phyloP scores from a whole-genome alignment of 1,284 basidiomycete genomes.

The Irpex lacteus region DNA sequence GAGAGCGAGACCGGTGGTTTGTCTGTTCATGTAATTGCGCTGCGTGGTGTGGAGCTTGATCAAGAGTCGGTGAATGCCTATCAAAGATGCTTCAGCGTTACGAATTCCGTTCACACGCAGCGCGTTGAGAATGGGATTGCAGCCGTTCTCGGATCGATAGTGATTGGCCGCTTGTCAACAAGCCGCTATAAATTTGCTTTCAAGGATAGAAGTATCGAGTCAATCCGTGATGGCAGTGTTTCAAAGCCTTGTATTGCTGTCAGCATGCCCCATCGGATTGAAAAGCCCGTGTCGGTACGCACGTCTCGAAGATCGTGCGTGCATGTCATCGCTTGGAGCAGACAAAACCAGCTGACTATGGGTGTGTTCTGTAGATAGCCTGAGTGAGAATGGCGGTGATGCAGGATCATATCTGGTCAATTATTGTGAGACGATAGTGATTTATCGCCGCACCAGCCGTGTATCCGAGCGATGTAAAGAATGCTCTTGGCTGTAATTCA shows the following conservation, averaged over 20 bases:
- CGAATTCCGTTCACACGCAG: not conserved
- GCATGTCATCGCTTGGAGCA: no score
- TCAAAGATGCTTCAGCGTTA: not conserved
- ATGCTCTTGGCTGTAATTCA: not conserved
- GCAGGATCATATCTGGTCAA: no score
- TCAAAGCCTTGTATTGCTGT: no score
- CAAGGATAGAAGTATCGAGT: not conserved
- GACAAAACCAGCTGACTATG: no score
- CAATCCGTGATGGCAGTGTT: not conserved
- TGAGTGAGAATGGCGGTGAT: no score
- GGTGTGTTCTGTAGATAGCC: no score
- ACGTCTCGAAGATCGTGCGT: no score
- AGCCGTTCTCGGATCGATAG: not conserved
- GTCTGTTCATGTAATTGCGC: not conserved
- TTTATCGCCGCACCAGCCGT: not conserved
- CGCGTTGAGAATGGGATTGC: not conserved
- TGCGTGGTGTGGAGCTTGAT: not conserved
- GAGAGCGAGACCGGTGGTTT: no score
- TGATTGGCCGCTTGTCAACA: not conserved
- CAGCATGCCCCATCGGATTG: no score
- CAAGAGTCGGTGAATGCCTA: not conserved
- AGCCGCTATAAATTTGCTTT: not conserved
- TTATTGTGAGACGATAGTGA: not conserved
- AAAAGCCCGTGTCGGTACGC: no score
- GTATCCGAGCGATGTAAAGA: not conserved